Evolutionary conservation across 805 yeast genomes (phyloP).

Genomic region (Saccharomycopsis amapae): DNA sequence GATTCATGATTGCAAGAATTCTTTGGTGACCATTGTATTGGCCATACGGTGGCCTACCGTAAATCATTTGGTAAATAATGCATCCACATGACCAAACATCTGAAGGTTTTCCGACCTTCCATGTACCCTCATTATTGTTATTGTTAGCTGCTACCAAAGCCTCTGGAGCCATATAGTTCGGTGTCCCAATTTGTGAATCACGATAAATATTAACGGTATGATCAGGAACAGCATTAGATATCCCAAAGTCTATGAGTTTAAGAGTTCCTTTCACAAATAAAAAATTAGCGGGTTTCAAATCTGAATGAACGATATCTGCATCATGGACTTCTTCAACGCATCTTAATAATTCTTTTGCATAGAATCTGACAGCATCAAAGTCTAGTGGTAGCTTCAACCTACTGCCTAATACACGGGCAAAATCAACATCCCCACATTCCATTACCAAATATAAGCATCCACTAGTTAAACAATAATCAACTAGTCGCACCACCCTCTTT

Average conservation of each 20-base stretch:
- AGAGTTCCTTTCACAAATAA: constrained; percentile 75
- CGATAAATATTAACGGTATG: constrained; percentile 86
- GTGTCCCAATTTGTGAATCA: constrained; percentile 90
- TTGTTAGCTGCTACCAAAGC: constrained; percentile 60
- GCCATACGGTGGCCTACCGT: constrained; percentile 89
- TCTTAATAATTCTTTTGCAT: constrained; percentile 66
- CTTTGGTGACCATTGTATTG: constrained; percentile 68
- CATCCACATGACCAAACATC: constrained; percentile 99
- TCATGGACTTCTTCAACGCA: constrained; percentile 87
- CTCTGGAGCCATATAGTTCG: constrained; percentile 98
- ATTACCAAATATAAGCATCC: constrained; percentile 66
- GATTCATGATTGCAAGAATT: constrained; percentile 78
- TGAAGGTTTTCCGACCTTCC: constrained; percentile 90
- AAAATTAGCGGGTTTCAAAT: constrained; percentile 66
- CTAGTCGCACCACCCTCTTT: constrained; percentile 68
- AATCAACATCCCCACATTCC: constrained; percentile 93
- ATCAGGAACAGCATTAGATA: constrained; percentile 90
- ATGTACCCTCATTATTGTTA: constrained; percentile 28
- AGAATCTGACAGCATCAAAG: constrained; percentile 69
- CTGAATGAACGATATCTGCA: constrained; percentile 80
- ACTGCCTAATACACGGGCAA: constrained; percentile 69
- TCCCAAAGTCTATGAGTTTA: constrained; percentile 92
- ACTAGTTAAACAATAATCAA: constrained; percentile 64
- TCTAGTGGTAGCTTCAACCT: constrained; percentile 50
- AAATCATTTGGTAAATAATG: constrained; percentile 90